Base-by-base conservation (phyloP, 139 green algal genomes). In the Chlamydomonas sphaeroides region DNA sequence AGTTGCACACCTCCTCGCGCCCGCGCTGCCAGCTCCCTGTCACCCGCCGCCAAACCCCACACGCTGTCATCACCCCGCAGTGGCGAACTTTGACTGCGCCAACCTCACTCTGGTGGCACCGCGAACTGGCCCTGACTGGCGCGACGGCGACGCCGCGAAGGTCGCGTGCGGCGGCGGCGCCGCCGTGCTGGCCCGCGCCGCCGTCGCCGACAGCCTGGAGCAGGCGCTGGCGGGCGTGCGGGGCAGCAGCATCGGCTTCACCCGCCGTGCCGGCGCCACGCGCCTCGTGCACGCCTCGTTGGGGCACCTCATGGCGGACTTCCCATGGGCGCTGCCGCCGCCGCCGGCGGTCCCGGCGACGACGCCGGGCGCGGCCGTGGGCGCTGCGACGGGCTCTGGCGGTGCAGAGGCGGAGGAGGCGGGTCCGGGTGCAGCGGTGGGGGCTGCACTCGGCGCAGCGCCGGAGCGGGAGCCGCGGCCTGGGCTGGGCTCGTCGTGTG, bases 161-260 rank as follows among this genome's bases (percentile, higher is more conserved):
- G 87, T 92, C 41, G 88, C 90, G 4, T 89, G 76, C 45, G 85
- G 84, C 63, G 82, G 79, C 39, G 85, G 84, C 63, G 79, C 79
- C 21, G 42, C 70, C 25, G 56, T 92, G 5, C 49, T 91, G 51
- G 35, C 74, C 23, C 68, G 62, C 7, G 86, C 92, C 62, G 56
- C 21, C 2, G 84, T 91, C 10, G 81, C 88, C 26, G 67, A 70
- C 25, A 69, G 68, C 0, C 51, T 93, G 28, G 70, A 86, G 25
- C 65, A 90, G 36, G 85, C 63, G 38, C 53, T 86, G 63, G 68
- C 68, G 11, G 79, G 80, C 79, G 67, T 59, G n/a, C n/a, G n/a
- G 1, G 66, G 68, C 84, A 83, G 86, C 38, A 94, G 90, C 80
- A 80, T 94, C 28, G 90, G 90, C 30, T 92, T 94, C 73, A 92